Evolutionary conservation across 148 eudicot species (phyloP).

Genomic region (Camellia japonica): DNA sequence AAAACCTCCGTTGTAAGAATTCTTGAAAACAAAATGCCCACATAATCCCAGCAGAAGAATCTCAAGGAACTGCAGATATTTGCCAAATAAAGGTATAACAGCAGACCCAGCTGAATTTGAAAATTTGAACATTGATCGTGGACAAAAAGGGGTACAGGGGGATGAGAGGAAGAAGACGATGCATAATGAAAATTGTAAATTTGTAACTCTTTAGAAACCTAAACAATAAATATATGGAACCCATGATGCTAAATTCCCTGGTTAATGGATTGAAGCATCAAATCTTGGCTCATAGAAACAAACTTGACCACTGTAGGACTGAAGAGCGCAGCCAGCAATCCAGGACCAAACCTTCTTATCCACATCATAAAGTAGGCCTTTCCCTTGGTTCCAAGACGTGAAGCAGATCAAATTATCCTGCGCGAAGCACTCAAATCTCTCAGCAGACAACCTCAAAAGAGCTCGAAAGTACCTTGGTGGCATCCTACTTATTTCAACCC

Average conservation of each 20-base stretch:
- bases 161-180: background rate
- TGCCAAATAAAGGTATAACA: background rate
- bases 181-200: background rate
- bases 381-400: slow-evolving; percentile 99
- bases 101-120: slow-evolving; percentile 2
- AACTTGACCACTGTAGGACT: slow-evolving; percentile 87
- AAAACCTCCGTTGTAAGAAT: background rate
- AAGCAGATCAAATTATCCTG: slow-evolving; percentile 90
- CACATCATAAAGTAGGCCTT: slow-evolving; percentile 87
- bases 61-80: background rate
- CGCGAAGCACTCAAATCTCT: slow-evolving; percentile 97
- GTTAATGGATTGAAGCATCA: slow-evolving; percentile 74
- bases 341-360: slow-evolving; percentile 97
- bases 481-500: slow-evolving; percentile 94
- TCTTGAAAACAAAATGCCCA: background rate
- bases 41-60: background rate
- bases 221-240: background rate
- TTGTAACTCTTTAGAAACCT: background rate
- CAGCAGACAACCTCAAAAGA: slow-evolving; percentile 84
- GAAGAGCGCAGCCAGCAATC: slow-evolving; percentile 96
- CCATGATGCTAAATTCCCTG: background rate
- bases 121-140: background rate
- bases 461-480: slow-evolving; percentile 82
- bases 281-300: slow-evolving; percentile 99
- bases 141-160: background rate